These are phyloP conservation scores for Sedum album DNA, from an alignment of 164 flowering plant species.

Conservation along the genomic window DNA sequence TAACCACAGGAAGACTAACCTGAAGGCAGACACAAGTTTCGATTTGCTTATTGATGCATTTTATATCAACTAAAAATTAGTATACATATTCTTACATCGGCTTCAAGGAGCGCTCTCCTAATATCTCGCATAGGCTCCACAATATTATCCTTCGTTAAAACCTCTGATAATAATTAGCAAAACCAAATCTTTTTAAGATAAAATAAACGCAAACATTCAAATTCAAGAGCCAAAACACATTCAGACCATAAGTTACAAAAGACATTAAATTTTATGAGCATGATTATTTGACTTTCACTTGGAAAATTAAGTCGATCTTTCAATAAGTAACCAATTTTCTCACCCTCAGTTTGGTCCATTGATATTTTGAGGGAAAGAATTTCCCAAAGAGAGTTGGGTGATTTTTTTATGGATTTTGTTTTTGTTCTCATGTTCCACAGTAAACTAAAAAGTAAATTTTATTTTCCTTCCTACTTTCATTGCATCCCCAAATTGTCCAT, in stretches of 20 bases:
- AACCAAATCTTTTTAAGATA: not conserved
- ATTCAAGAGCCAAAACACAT: not conserved
- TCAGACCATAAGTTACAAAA: not conserved
- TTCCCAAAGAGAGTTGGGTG: no score
- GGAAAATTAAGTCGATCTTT: no score
- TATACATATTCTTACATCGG: conserved; percentile 58
- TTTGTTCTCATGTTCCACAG: no score
- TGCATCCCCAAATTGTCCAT: no score
- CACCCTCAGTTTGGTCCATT: no score
- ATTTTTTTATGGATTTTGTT: no score
- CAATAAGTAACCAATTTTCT: not conserved
- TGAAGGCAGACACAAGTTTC: conserved; percentile 19
- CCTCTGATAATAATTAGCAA: conserved; percentile 40
- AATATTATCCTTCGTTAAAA: conserved; percentile 89
- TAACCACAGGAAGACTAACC: conserved; percentile 95
- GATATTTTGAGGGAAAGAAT: no score
- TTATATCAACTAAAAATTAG: not conserved
- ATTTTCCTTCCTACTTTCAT: no score
- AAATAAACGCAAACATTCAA: no score
- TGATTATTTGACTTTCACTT: no score
- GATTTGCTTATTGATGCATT: not conserved
- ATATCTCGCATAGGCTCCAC: conserved; percentile 95
- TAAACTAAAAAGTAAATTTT: no score
- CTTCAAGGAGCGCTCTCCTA: conserved; percentile 93
- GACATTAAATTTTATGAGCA: no score